Evolutionary conservation across 176 grass and related monocot genomes (phyloP).

Genomic region (Oryza glaberrima): DNA sequence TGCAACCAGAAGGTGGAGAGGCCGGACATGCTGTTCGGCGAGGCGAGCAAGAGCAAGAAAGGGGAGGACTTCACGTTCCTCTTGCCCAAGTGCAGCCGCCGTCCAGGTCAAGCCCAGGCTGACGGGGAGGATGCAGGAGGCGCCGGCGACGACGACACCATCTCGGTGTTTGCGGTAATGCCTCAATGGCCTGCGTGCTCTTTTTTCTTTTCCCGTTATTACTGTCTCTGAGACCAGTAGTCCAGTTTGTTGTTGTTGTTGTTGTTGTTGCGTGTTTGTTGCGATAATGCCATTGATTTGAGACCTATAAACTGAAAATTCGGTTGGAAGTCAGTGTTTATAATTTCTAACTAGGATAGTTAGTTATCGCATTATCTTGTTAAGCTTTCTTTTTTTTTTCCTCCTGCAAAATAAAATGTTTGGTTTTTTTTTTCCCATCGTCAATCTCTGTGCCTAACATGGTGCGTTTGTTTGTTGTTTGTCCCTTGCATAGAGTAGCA

Average conservation of each 20-base stretch:
- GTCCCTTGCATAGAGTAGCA: slow-evolving; percentile 43
- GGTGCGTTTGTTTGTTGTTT: slow-evolving; percentile 23
- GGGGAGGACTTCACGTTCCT: slow-evolving; percentile 90
- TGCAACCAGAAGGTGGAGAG: slow-evolving; percentile 88
- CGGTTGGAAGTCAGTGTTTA: neutral
- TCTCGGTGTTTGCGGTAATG: slow-evolving; percentile 90
- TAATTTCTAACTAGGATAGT: slow-evolving; percentile 25
- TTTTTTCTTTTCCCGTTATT: slow-evolving; percentile 11
- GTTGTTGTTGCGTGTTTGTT: neutral
- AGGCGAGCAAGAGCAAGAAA: slow-evolving; percentile 93
- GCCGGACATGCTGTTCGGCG: slow-evolving; percentile 78
- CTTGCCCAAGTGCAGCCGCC: slow-evolving; percentile 57
- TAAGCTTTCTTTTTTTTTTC: neutral
- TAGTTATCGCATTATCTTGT: slow-evolving; percentile 15
- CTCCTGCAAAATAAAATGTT: neutral
- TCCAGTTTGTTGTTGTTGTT: neutral
- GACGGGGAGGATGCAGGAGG: slow-evolving; percentile 31
- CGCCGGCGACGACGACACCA: slow-evolving; percentile 38
- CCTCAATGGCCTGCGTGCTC: slow-evolving; percentile 25
- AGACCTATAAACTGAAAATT: slow-evolving; percentile 20
- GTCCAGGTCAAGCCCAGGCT: slow-evolving; percentile 2
- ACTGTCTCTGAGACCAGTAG: neutral
- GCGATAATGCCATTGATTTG: neutral
- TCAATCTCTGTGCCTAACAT: slow-evolving; percentile 14
- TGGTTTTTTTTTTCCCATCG: neutral